A percentile compares a stretch with the other conserved stretches of the same genome.
These are phyloP conservation scores for Zygosaccharomyces gambellarensis DNA, from an alignment of 805 yeast species.

Conservation along the genomic window DNA sequence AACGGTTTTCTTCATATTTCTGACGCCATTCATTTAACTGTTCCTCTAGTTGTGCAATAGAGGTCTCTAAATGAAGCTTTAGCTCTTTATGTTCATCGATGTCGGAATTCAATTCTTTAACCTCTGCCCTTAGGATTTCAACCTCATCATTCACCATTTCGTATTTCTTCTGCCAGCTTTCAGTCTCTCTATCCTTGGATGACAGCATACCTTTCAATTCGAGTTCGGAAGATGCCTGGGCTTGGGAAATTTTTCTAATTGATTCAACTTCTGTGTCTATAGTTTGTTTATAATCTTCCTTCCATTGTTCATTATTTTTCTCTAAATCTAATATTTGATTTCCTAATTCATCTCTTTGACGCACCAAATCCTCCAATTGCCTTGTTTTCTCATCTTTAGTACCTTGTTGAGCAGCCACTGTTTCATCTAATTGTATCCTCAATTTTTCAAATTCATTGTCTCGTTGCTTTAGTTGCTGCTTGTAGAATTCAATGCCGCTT, in stretches of 20 bases:
- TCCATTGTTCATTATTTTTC: conserved; percentile 10
- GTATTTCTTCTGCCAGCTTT: conserved; percentile 21
- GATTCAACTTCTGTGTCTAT: conserved; percentile 1
- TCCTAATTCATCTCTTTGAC: conserved; percentile 10
- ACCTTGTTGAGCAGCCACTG: conserved; percentile 7
- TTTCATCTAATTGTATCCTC: conserved; percentile 8
- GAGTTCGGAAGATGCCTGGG: neutral
- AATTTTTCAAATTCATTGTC: conserved; percentile 8
- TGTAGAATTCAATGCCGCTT: neutral
- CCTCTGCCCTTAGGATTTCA: conserved; percentile 36
- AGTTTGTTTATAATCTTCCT: conserved; percentile 3
- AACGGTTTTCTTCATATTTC: conserved; percentile 17
- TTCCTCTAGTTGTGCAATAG: conserved; percentile 32
- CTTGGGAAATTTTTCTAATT: conserved; percentile 8
- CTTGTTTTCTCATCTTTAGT: conserved; percentile 10
- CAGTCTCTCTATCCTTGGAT: conserved; percentile 14
- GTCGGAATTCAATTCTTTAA: conserved; percentile 32
- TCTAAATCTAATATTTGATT: conserved; percentile 6
- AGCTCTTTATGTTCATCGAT: conserved; percentile 33
- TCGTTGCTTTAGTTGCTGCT: conserved; percentile 8
- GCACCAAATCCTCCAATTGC: conserved; percentile 11
- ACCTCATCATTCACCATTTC: conserved; percentile 34
- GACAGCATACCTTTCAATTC: conserved; percentile 18
- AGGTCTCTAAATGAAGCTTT: conserved; percentile 26
- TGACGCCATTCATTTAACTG: conserved; percentile 27